Evolutionary conservation across 73 alveolate genomes (phyloP).

Genomic region (Halteria grandinella): DNA sequence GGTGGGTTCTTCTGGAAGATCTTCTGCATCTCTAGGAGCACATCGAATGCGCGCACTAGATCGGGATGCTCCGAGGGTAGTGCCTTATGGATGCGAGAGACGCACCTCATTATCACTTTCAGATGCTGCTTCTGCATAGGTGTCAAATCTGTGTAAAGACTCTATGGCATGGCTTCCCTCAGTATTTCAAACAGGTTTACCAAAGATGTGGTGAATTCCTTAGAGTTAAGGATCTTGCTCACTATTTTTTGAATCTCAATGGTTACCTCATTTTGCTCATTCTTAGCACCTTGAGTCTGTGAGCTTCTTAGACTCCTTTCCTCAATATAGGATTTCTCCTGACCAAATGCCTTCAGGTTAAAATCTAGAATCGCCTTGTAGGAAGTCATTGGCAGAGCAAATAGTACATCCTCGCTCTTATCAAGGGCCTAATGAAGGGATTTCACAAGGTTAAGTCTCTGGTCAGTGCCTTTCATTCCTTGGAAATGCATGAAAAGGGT

Average conservation of each 20-base stretch:
- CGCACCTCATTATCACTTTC: slow-evolving; percentile 52
- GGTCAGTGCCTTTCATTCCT: not conserved
- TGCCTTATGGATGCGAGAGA: slow-evolving; percentile 41
- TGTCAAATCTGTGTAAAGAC: slow-evolving; percentile 26
- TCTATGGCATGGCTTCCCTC: slow-evolving; percentile 43
- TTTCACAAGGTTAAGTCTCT: slow-evolving; percentile 24
- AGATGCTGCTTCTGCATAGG: slow-evolving; percentile 46
- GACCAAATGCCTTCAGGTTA: slow-evolving; percentile 41
- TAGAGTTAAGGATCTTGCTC: slow-evolving; percentile 59
- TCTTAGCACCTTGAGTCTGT: not conserved
- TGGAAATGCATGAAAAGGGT: slow-evolving; percentile 35
- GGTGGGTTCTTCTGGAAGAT: slow-evolving; percentile 67
- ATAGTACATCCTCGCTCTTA: slow-evolving; percentile 62
- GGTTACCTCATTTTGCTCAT: slow-evolving; percentile 41
- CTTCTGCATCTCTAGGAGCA: slow-evolving; percentile 65
- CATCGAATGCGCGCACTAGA: slow-evolving; percentile 62
- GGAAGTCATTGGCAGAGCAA: slow-evolving; percentile 42
- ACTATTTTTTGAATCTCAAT: slow-evolving; percentile 49
- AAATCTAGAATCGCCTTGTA: slow-evolving; percentile 44
- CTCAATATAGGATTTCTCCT: slow-evolving; percentile 55
- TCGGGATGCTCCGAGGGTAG: slow-evolving; percentile 62
- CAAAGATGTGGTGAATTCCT: slow-evolving; percentile 62
- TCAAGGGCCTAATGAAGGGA: slow-evolving; percentile 33
- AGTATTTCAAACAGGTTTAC: slow-evolving; percentile 47
- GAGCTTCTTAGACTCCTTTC: not conserved